Base-by-base conservation (phyloP, 2,329 filamentous ascomycete species). In the Biscogniauxia marginata region DNA sequence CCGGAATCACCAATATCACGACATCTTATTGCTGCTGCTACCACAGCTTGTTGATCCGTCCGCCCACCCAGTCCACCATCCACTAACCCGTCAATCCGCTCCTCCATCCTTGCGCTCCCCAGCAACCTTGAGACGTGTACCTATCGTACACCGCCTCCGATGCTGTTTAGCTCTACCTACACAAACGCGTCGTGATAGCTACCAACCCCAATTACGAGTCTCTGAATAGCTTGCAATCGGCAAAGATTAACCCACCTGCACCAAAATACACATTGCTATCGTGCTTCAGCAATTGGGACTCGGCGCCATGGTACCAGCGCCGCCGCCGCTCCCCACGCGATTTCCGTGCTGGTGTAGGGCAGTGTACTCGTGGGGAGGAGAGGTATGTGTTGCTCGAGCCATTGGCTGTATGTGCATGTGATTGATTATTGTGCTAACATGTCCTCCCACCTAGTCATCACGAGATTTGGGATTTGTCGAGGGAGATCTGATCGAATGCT, bases 381-480 rank as follows among this genome's bases (percentile, higher is more conserved):
- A 96, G 80, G 85, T 85, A 68, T 59, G 72, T 56, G 21, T 45
- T 61, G 53, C 57, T 65, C 46, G 62, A 53, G 24, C 3, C 45
- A 18, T 50, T 50, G 22, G n/a, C 34, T 24, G 23, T 34, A 39
- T 43, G 19, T 23, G 44, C 16, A 25, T n/a, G 13, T 50, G 30
- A 19, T 20, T 47, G 22, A 44, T 46, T 21, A 11, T n/a, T 39
- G 25, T 62, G 54, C 69, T 71, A 55, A 71, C 65, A 59, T 56
- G 46, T 50, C 53, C 18, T 59, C 19, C 25, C 25, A 23, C 46
- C 5, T 55, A 89, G 87, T 93, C 89, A 21, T 96, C 96, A 79
- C 87, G 89, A 73, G 95, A 99, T 71, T 82, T 99, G 56, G 95
- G 95, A 16, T 99, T 99, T 74, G 89, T 99, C 65, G 95, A 99